Percentiles rank a stretch among this genome's conserved stretches.
phyloP scores from a whole-genome alignment of 768 basidiomycete species.

The Mycena sanguinolenta region DNA sequence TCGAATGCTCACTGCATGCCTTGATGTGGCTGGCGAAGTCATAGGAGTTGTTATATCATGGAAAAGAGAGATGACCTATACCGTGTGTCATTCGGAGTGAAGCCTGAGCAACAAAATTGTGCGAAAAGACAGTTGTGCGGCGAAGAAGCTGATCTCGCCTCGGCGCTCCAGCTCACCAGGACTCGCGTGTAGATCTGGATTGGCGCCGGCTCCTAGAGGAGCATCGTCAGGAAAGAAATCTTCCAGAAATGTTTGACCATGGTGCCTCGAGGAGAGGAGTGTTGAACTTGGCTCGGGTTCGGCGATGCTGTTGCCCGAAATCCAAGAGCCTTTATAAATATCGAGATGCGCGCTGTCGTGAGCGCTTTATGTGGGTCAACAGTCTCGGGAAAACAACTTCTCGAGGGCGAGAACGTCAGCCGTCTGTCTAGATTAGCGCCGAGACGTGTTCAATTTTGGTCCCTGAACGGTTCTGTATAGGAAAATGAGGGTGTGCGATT shows the following conservation, averaged over 20 bases:
- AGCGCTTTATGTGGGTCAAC: too few relatives aligned
- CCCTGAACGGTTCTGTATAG: too few relatives aligned
- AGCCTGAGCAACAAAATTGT: not conserved
- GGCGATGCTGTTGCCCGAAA: too few relatives aligned
- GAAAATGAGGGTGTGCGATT: too few relatives aligned
- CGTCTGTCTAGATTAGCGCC: too few relatives aligned
- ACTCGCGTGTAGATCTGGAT: not conserved
- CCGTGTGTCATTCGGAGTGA: not conserved
- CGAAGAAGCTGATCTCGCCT: not conserved
- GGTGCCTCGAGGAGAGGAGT: not conserved
- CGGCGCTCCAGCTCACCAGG: not conserved
- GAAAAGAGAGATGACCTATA: too few relatives aligned
- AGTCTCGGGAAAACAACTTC: too few relatives aligned
- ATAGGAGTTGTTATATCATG: not conserved
- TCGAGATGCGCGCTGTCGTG: too few relatives aligned
- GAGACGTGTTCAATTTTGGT: too few relatives aligned
- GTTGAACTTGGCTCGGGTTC: too few relatives aligned
- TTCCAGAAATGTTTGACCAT: not conserved
- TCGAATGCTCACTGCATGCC: conserved; percentile 5
- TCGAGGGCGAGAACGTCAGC: too few relatives aligned
- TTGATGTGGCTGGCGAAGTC: not conserved
- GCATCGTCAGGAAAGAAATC: not conserved
- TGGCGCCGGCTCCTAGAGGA: not conserved
- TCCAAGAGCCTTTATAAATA: too few relatives aligned
- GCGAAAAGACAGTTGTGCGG: not conserved